Base-by-base conservation (phyloP, 2,329 filamentous ascomycete species). In the Botryotinia globosa region DNA sequence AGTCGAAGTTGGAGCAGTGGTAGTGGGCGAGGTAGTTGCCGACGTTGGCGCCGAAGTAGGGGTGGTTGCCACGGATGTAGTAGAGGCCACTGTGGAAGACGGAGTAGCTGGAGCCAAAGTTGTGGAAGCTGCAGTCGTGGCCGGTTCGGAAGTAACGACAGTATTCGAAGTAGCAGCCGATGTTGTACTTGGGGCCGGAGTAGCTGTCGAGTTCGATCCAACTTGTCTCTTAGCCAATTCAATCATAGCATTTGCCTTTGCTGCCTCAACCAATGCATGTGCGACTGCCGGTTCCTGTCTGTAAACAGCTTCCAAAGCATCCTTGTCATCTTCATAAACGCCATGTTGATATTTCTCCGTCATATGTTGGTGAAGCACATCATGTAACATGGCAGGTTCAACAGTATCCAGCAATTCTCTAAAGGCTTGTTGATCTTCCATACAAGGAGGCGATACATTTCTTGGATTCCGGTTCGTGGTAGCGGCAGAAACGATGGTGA, bases 311-410 rank as follows among this genome's bases (percentile, higher is more conserved):
- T 91, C 87, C 71, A 92, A 84, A 39, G 90, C 90, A 18, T 86
- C 84, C 76, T 85, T 85, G 78, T 92, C 90, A 75, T 89, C 88
- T 75, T 87, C 85, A 80, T 90, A 92, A 72, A 92, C 86, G 73
- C 91, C 91, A 79, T 92, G 87, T 79, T 89, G 87, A 82, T 90
- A 93, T 78, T 88, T 87, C 65, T 86, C 85, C 63, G 88, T 86
- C 71, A 90, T 84, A 77, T 90, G 86, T 74, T 85, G 83, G 80
- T 92, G 89, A 45, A 94, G 84, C 70, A 92, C 87, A 64, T 87
- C 86, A 80, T 93, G 90, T 71, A 94, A 83, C 59, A 87, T 85
- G 66, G 88, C 84, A 71, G 86, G 85, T 34, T 90, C 87, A 72
- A 90, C 82, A 37, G 84, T 84, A 74, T 86, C 83, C 71, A 91